Base-by-base conservation (phyloP, 1,139 yeast species). In the Suhomyces choctaworum region DNA sequence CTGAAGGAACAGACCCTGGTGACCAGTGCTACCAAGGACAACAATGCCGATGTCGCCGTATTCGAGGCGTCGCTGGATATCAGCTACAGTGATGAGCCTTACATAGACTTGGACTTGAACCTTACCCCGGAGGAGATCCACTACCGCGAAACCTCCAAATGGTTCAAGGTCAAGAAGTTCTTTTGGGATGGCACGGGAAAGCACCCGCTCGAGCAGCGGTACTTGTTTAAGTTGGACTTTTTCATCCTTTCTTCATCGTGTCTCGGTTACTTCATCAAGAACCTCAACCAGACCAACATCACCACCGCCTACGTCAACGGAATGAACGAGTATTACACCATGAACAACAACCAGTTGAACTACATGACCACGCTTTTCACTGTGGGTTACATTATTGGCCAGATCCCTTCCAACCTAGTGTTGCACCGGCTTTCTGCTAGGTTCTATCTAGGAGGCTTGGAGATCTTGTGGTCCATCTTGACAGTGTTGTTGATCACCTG, bases 251-350 rank as follows among this genome's bases (percentile, higher is more conserved):
- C 46, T 1, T 51, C 57, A 2, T 50, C 57, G 7, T 52, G 55
- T 37, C 37, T 51, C 22, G 57, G 57, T 3, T 52, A 54, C 42
- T 54, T 54, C 34, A 54, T 52, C 41, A 54, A 54, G 42, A 62
- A 64, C 29, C 59, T 76, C 41, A 71, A 75, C 44, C 76, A 70
- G 44, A 51, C 60, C 6, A 75, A 75, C 45, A 51, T 75, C 11
- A 58, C 70, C 22, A 73, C 76, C 7, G 80, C 85, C 2, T 80
- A 75, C 50, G 80, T 77, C 25, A 75, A 78, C 36, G 84, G 85
- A 13, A 77, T 80, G 84, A 61, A 67, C 38, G 81, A 78, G 42
- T 71, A 72, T 44, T 72, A 73, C 44, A 43, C 54, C 7, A 72
- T 80, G 72, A 54, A 59, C 35, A 66, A 66, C n/a, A 74, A 79